Conservation (phyloP, 192 early-diverging fungal genomes). For the Coemansia guatemalensis region DNA sequence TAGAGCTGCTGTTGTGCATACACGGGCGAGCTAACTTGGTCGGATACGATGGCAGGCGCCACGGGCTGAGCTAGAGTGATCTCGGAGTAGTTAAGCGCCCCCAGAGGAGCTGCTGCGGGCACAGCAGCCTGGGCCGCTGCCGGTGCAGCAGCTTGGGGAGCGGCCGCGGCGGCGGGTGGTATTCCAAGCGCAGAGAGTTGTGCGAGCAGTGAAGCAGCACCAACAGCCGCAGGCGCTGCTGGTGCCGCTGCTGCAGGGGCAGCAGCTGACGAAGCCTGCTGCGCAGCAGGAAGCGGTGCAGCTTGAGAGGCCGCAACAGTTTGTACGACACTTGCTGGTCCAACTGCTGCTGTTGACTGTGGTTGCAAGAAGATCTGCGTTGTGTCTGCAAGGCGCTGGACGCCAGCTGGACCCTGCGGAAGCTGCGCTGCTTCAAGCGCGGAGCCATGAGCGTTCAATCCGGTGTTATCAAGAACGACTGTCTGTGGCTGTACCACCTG, state of each 20-base stretch:
- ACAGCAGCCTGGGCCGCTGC: conserved; percentile 8
- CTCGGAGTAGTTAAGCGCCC: conserved; percentile 19
- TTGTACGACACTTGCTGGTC: conserved; percentile 25
- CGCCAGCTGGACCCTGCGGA: conserved; percentile 2
- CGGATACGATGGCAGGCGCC: conserved; percentile 5
- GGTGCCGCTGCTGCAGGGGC: conserved; percentile 6
- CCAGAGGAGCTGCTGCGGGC: too few species aligned
- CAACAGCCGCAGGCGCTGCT: background rate
- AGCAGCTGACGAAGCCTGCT: conserved; percentile 2
- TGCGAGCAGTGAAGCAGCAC: background rate
- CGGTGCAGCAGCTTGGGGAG: background rate
- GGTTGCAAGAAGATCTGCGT: conserved; percentile 33
- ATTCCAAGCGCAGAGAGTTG: conserved; percentile 1
- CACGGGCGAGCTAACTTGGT: conserved; percentile 9
- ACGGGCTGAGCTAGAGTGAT: conserved; percentile 11
- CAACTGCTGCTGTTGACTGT: conserved; percentile 17
- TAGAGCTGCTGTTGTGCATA: conserved; percentile 43
- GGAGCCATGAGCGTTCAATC: too few species aligned
- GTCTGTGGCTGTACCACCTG: background rate
- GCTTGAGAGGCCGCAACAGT: conserved; percentile 12
- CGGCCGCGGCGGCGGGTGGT: conserved; percentile 6
- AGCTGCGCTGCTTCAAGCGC: conserved; percentile 16
- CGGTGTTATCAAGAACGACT: too few species aligned
- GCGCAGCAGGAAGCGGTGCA: background rate
- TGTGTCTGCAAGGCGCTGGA: conserved; percentile 33